Base-by-base conservation (phyloP, 129 eudicot genomes). In the Lonicera japonica region DNA sequence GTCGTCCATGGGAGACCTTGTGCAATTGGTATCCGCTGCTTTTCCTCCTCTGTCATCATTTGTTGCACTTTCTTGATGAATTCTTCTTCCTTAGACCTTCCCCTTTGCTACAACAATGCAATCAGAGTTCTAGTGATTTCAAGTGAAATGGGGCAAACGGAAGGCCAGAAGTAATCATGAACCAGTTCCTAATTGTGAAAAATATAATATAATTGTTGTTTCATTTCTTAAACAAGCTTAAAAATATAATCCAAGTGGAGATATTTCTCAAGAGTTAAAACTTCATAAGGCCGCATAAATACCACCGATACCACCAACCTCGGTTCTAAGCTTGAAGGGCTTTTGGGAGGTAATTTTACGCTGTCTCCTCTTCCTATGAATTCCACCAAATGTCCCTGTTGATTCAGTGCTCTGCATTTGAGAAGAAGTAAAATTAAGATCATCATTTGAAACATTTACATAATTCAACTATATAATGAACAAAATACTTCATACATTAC, bases 1-100 rank as follows among this genome's bases (percentile, higher is more conserved):
- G 92, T 92, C 60, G 98, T 88, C 95, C 91, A 88, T 25, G 98
- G 98, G 64, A 92, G 96, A 70, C 91, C 91, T 68, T 85, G 96
- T 1, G 98, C 96, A 58, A 85, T 65, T 46, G 96, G 98, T 72
- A 92, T 74, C 69, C 96, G 74, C 79, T 73, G 77, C 72, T 78
- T 92, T 82, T 85, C 96, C 71, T 92, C 95, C 67, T 87, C 89
- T 36, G 74, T 79, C 70, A 73, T 66, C 89, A 75, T 78, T 56
- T 92, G 86, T 59, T 85, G 88, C 52, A 92, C 63, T 66, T 85
- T 92, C 70, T 80, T 92, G 23, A 74, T 21, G 59, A 92, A 82
- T 76, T 87, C 96, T 80, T 92, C 96, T 75, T 92, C 88, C 75
- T 92, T 92, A 16, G 77, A 63, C 66, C 61, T 92, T 66, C 98